Conservation (phyloP, 768 basidiomycete species). For the Tulasnella sp. region DNA sequence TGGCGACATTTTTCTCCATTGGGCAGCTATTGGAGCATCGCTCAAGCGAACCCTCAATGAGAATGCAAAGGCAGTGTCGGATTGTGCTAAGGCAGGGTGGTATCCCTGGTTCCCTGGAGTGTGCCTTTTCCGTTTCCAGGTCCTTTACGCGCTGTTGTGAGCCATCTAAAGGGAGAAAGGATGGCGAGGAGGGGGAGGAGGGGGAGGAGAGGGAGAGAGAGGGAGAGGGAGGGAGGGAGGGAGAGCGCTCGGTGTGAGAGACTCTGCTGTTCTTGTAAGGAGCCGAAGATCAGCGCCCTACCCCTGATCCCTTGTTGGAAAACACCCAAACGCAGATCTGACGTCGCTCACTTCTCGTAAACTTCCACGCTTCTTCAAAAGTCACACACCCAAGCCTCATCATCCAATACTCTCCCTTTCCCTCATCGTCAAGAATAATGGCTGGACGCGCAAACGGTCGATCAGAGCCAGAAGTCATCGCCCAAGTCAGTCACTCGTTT, state of each 20-base stretch:
- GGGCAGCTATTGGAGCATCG: not conserved
- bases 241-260: not conserved
- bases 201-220: not conserved
- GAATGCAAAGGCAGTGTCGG: too few species aligned
- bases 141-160: not conserved
- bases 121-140: not conserved
- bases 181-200: not conserved
- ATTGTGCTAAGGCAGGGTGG: too few species aligned
- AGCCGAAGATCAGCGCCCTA: not conserved
- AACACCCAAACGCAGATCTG: not conserved
- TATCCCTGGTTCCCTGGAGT: not conserved
- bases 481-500: not conserved
- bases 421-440: not conserved
- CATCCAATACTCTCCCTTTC: not conserved
- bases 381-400: not conserved
- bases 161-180: not conserved
- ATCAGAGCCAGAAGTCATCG: conserved; percentile 10
- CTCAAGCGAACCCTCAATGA: not conserved
- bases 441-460: not conserved
- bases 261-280: not conserved
- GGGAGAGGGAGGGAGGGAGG: not conserved
- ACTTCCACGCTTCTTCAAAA: not conserved
- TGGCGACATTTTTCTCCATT: not conserved
- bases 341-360: not conserved
- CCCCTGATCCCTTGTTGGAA: not conserved